These are phyloP conservation scores for Aspergillus mulundensis DNA, from an alignment of 495 filamentous ascomycete species.

Conservation along the genomic window DNA sequence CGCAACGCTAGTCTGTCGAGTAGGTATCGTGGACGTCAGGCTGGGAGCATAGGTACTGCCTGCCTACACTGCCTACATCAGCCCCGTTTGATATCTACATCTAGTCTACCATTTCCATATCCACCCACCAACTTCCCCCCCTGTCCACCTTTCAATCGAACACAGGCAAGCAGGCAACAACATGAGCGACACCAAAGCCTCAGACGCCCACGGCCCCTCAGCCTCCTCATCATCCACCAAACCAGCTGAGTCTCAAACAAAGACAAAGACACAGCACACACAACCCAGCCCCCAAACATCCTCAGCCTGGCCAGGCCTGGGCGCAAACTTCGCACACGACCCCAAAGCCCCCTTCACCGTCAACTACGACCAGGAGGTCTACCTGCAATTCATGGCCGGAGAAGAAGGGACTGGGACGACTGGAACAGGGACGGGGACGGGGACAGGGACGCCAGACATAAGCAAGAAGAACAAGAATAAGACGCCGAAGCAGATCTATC, in stretches of 20 bases:
- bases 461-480: slow-evolving; percentile 14
- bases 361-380: slow-evolving; percentile 31
- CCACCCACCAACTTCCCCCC: neutral
- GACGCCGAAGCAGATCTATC: slow-evolving; percentile 29
- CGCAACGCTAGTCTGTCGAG: neutral
- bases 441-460: neutral
- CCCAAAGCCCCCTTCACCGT: slow-evolving; percentile 16
- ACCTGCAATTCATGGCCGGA: slow-evolving; percentile 26
- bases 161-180: neutral
- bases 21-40: neutral
- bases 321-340: slow-evolving; percentile 22
- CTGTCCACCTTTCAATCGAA: neutral
- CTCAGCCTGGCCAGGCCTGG: slow-evolving; percentile 9
- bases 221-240: neutral
- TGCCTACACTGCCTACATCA: neutral
- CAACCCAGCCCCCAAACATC: neutral
- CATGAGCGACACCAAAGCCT: neutral
- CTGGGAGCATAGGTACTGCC: neutral
- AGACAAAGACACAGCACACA: neutral
- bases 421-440: neutral
- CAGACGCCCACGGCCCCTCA: neutral
- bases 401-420: neutral
- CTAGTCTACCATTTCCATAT: neutral
- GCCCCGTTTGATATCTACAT: neutral
- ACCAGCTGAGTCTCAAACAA: neutral